Evolutionary conservation across 768 basidiomycete species (phyloP).

Genomic region (Amanita muscaria): DNA sequence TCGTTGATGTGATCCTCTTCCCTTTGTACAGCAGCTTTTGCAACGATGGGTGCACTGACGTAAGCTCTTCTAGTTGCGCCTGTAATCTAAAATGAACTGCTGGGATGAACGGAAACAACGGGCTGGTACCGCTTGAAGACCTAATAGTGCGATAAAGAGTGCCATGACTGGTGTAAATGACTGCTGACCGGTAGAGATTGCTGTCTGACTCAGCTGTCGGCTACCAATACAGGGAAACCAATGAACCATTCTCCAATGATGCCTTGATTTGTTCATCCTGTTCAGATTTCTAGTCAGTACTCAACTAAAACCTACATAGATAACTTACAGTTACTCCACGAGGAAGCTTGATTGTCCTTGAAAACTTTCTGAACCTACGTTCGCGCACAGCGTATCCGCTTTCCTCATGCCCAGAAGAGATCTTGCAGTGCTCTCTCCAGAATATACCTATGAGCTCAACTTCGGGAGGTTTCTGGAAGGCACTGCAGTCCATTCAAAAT

Average conservation of each 20-base stretch:
- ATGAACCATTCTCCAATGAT: conserved; percentile 40
- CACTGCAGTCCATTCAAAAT: conserved; percentile 22
- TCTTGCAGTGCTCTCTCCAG: conserved; percentile 31
- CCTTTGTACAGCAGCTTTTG: conserved; percentile 74
- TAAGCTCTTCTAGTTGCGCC: conserved; percentile 48
- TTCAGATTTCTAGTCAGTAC: neutral
- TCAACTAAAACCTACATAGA: neutral
- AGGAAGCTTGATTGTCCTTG: conserved; percentile 43
- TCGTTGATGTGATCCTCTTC: no score
- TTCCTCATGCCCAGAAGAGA: conserved; percentile 28
- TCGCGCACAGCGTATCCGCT: conserved; percentile 41
- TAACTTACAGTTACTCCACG: conserved; percentile 43
- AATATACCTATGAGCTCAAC: neutral
- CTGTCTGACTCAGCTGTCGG: no score
- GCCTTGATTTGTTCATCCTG: conserved; percentile 31
- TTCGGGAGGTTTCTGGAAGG: conserved; percentile 14
- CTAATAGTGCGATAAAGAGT: no score
- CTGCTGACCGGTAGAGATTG: no score
- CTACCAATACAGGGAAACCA: no score
- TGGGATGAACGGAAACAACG: conserved; percentile 36
- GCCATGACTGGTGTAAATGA: no score
- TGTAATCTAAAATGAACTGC: conserved; percentile 46
- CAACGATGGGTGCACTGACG: conserved; percentile 50
- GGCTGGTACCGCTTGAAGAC: no score
- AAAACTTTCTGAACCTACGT: conserved; percentile 39